A percentile compares a stretch with the other conserved stretches of the same genome.
These are phyloP conservation scores for Fusarium longipes DNA, from an alignment of 2,329 filamentous ascomycete species.

Conservation along the genomic window DNA sequence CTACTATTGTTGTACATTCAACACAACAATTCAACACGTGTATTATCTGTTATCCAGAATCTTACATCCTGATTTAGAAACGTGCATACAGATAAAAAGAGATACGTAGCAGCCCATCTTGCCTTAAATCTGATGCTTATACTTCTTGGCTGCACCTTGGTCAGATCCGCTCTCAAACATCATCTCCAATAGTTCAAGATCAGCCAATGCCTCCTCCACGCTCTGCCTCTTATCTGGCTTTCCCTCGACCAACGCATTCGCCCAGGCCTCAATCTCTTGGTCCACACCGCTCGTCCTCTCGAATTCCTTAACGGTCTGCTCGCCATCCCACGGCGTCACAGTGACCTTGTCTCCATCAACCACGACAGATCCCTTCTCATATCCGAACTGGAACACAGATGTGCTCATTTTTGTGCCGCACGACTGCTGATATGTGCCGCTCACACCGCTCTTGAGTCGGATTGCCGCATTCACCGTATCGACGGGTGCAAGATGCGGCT, in stretches of 20 bases:
- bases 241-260: constrained; percentile 61
- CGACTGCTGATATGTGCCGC: constrained; percentile 68
- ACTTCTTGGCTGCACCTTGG: constrained; percentile 54
- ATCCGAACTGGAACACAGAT: constrained; percentile 67
- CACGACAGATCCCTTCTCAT: constrained; percentile 67
- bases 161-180: constrained; percentile 61
- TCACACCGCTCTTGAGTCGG: constrained; percentile 63
- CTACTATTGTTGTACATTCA: neutral
- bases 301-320: constrained; percentile 55
- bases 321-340: constrained; percentile 51
- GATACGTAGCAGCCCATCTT: neutral
- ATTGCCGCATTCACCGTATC: constrained; percentile 73
- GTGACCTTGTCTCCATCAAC: constrained; percentile 59
- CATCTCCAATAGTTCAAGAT: constrained; percentile 68
- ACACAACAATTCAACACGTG: neutral
- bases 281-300: constrained; percentile 64
- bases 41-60: neutral
- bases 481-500: constrained; percentile 69
- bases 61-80: constrained; percentile 47
- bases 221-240: constrained; percentile 62
- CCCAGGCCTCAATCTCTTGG: constrained; percentile 72
- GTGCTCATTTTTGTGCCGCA: constrained; percentile 66
- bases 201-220: constrained; percentile 68
- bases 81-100: too few relatives aligned
- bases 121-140: constrained; percentile 52